Base-by-base conservation (phyloP, 1,139 yeast genomes). In the Diutina rugosa region DNA sequence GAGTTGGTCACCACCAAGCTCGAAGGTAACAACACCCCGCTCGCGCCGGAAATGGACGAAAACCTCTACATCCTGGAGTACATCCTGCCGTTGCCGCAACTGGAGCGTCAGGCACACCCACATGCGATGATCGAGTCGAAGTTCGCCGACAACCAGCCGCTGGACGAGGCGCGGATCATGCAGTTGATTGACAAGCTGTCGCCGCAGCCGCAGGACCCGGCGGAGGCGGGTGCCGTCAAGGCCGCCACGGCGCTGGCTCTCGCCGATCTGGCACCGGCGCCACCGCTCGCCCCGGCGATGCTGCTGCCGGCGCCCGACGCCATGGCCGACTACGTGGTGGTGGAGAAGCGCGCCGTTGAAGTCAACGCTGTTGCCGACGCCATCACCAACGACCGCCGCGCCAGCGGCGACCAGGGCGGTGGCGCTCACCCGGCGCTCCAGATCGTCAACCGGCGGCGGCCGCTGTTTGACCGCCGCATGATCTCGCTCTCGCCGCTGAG, bases 301-400 rank as follows among this genome's bases (percentile, higher is more conserved):
- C 35, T 26, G 29, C 51, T 26, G 6, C 32, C 16, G 26, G 26
- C 53, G 3, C 21, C 21, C 12, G 45, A 32, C 21, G 44, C 44
- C 44, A 83, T 82, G 61, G 35, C 51, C 35, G 97, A 90, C 64
- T 93, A 93, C 64, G 98, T 93, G 53, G 96, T 93, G 47, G 93
- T 93, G 30, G 98, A 93, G 67, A 91, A 90, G 68, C 79, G 95
- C 56, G 90, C 95, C 0, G 97, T 93, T 4, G 98, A 93, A 68
- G 96, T 93, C 10, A 93, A 93, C 71, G 95, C 96, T 1, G 75
- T 93, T 57, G 98, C 98, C 9, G 98, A 93, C 69, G 96, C 90
- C 66, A 73, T 91, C 57, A 93, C 88, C 2, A 78, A 79, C 60
- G 84, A 86, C 2, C 87, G 88, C 0, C 72, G 80, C 56, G 82